Evolutionary conservation across 345 rosid genomes (phyloP).

Genomic region (Atalantia buxifolia): DNA sequence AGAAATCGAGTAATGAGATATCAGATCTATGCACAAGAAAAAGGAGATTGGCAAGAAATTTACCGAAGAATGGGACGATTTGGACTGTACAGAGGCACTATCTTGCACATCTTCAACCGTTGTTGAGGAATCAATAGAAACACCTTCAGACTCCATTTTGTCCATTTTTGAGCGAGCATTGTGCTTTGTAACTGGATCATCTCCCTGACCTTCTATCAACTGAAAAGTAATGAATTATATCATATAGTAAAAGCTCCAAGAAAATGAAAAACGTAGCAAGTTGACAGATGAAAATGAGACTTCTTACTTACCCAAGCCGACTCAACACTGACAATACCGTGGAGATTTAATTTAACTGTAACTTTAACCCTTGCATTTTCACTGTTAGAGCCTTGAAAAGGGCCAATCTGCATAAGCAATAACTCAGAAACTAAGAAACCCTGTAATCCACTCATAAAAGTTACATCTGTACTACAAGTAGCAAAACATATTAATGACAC

Average conservation of each 20-base stretch:
- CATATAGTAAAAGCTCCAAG: background rate
- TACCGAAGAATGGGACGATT: constrained; percentile 34
- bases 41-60: constrained; percentile 8
- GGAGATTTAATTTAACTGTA: constrained; percentile 45
- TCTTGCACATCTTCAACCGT: constrained; percentile 29
- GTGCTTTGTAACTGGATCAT: constrained; percentile 19
- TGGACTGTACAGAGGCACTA: constrained; percentile 8
- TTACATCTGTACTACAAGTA: background rate
- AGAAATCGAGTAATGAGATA: background rate
- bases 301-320: constrained; percentile 40
- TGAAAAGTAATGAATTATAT: constrained; percentile 23
- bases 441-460: constrained; percentile 1
- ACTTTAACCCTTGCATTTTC: constrained; percentile 50
- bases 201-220: constrained; percentile 35
- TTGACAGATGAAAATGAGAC: background rate
- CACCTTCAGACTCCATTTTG: constrained; percentile 17
- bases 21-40: background rate
- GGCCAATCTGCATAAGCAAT: constrained; percentile 45
- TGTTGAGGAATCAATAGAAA: constrained; percentile 17
- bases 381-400: constrained; percentile 31
- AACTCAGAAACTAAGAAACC: constrained; percentile 2
- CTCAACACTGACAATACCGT: constrained; percentile 45
- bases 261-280: background rate
- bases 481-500: background rate
- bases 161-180: constrained; percentile 17